Base-by-base conservation (phyloP, 2,329 filamentous ascomycete species). In the Hypoxylon sp. region DNA sequence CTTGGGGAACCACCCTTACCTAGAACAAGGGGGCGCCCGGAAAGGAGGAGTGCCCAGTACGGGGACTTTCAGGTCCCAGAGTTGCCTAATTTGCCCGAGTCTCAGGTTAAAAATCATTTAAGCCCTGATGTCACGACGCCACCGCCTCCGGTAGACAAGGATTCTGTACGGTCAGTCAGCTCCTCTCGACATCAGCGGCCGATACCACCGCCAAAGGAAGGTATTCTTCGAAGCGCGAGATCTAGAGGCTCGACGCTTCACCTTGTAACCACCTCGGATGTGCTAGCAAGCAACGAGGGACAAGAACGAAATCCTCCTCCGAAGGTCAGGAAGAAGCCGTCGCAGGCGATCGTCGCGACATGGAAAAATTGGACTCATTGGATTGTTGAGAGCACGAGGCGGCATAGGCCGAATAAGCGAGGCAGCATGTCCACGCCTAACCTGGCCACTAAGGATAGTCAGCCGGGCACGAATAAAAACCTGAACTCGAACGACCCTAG, bases 211-310 rank as follows among this genome's bases (percentile, higher is more conserved):
- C 94, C 95, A 1, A 97, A 97, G 77, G 94, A 97, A 76, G 87
- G 88, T 12, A 80, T 88, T 9, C 78, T 90, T 60, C 83, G 88
- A 70, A 89, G 88, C 68, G 88, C 91, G 63, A 85, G 91, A 71
- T 91, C 92, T 70, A 85, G 93, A 65, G 91, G 92, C 45, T 97
- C 94, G 71, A 96, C 93, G 68, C 85, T 97, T 30, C 93, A 97
- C 75, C 87, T 96, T 3, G 93, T 96, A 39, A 91, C 92, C 8
- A 89, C 88, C 0, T 83, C 83, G 5, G 85, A 87, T 16, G 82
- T 81, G 0, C 69, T 87, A 14, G 78, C 78, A 19, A 69, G 77
- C n/a, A 77, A 76, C 57, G 69, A 70, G 27, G 72, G 67, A 58
- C 73, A 63, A 34, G 68, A 74, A 45, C 66, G 67, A 11, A 67